Base-by-base conservation (phyloP, 2,329 filamentous ascomycete species). In the Fusarium phyllophilum region DNA sequence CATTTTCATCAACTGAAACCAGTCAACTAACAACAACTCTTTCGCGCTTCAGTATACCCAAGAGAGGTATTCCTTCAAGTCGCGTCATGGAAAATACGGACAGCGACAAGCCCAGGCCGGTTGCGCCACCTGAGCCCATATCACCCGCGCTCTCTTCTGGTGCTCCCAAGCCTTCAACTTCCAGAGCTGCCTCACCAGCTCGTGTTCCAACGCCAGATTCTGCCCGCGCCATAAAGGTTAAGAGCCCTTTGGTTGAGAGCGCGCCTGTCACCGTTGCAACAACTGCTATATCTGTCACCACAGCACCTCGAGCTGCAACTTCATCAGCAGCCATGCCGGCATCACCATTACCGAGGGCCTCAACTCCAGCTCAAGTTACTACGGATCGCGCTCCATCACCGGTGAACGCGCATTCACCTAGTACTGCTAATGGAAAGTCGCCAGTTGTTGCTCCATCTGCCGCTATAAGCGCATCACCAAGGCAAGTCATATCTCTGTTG, bases 71-170 rank as follows among this genome's bases (percentile, higher is more conserved):
- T 66, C 45, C 49, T 66, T 63, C 58, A 60, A 66, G 62, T 69
- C 65, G 62, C 69, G 72, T 75, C 68, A 79, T 78, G 74, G 74
- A 79, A 64, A 75, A 60, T 68, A 63, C 63, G 61, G 73, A 76
- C 62, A 62, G 62, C 62, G 76, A 78, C 66, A 75, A 77, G 71
- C 73, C 74, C 68, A 78, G 72, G 70, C 74, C 71, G 41, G 71
- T 72, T 77, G 75, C 75, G 70, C 74, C 77, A 71, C 65, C 73
- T 70, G 74, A 76, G 65, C 76, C 76, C 72, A 77, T 77, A 72
- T 78, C 76, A 58, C 76, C 76, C 62, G 76, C 74, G 41, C 74
- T 75, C 46, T 77, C 77, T 68, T 70, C 73, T 48, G 62, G 74
- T 39, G 65, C 59, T 68, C 66, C 71, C 49, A 70, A 75, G 62